phyloP scores from a whole-genome alignment of 257 asterid species.

The Fraxinus anomala region DNA sequence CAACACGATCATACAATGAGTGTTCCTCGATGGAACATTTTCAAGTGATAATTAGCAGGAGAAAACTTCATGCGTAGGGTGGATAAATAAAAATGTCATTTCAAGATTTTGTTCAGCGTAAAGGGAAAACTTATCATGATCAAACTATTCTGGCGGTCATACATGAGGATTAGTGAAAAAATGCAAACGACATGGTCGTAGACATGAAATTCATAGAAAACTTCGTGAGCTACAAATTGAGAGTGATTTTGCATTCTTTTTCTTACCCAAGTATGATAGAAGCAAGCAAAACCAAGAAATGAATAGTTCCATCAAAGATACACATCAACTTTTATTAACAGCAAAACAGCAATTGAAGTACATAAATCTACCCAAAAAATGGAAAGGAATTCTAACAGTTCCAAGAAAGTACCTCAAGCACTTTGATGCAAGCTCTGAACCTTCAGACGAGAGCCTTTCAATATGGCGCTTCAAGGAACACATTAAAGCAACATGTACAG shows the following conservation, averaged over 20 bases:
- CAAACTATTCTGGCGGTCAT: neutral
- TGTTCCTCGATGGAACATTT: neutral
- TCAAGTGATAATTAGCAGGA: constrained; percentile 16
- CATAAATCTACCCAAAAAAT: neutral
- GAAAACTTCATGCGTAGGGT: neutral
- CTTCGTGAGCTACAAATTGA: constrained; percentile 1
- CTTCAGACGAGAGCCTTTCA: constrained; percentile 62
- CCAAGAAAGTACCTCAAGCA: constrained; percentile 56
- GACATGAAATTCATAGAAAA: neutral
- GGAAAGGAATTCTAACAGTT: neutral
- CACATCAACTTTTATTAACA: neutral
- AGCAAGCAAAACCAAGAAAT: constrained; percentile 14
- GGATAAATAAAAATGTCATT: constrained; percentile 1
- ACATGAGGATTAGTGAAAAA: neutral
- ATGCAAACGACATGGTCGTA: neutral
- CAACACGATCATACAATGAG: constrained; percentile 17
- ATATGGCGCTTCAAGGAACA: constrained; percentile 59
- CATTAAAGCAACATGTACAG: constrained; percentile 75
- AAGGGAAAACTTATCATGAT: neutral
- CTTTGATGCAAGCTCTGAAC: constrained; percentile 65
- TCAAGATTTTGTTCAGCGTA: constrained; percentile 10
- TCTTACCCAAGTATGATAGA: constrained; percentile 13
- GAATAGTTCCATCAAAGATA: constrained; percentile 3
- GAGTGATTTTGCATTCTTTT: constrained; percentile 22
- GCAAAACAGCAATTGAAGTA: neutral